Evolutionary conservation across 805 yeast species (phyloP).

Genomic region (Maudiozyma pseudohumilis): DNA sequence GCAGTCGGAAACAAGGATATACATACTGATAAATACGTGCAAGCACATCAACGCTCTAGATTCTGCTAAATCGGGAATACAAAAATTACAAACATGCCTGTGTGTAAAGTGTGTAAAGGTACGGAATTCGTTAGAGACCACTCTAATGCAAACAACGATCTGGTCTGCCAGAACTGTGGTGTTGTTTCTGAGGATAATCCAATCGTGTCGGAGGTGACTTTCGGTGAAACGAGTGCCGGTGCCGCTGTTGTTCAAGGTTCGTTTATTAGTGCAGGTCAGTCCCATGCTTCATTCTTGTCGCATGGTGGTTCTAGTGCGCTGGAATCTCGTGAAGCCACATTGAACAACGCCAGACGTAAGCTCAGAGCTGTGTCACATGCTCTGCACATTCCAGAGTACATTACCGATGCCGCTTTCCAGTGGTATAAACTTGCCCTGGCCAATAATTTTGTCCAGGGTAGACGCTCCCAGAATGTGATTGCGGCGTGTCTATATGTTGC

Average conservation of each 20-base stretch:
- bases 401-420: slow-evolving; percentile 76
- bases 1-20: no score
- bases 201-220: slow-evolving; percentile 89
- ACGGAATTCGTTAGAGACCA: slow-evolving; percentile 44
- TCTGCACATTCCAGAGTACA: slow-evolving; percentile 69
- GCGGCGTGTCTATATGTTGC: slow-evolving; percentile 94
- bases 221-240: slow-evolving; percentile 85
- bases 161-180: slow-evolving; percentile 79
- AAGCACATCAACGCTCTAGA: no score
- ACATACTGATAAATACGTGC: no score
- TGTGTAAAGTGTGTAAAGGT: slow-evolving; percentile 43
- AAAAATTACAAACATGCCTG: slow-evolving; percentile 14
- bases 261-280: slow-evolving; percentile 80
- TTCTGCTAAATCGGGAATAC: no score
- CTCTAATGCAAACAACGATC: slow-evolving; percentile 57
- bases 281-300: slow-evolving; percentile 50
- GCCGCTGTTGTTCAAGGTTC: slow-evolving; percentile 96
- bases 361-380: slow-evolving; percentile 74
- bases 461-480: slow-evolving; percentile 88
- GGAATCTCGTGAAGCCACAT: slow-evolving; percentile 83
- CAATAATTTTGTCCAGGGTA: slow-evolving; percentile 91
- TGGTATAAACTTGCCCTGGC: slow-evolving; percentile 85
- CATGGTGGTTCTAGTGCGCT: slow-evolving; percentile 59
- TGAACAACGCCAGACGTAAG: slow-evolving; percentile 72
- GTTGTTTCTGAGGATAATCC: slow-evolving; percentile 84